Conservation (phyloP, 108 stramenopile genomes). For the Fistulifera pelliculosa region DNA sequence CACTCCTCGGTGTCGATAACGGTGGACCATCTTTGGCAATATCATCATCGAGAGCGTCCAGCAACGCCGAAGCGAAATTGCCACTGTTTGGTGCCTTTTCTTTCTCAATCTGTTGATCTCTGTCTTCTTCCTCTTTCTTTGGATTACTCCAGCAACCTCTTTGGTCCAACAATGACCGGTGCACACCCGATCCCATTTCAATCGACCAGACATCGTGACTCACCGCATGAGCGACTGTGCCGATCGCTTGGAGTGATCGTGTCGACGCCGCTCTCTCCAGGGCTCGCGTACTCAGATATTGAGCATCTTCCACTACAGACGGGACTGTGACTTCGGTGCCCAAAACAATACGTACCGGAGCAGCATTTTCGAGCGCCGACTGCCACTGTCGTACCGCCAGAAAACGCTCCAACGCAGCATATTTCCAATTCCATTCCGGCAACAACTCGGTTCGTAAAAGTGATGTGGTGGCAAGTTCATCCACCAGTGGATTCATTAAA, state of each 20-base stretch:
- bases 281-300: constrained; percentile 60
- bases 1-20: no score
- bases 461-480: not conserved
- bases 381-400: constrained; percentile 33
- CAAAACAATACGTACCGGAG: constrained; percentile 46
- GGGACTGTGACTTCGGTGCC: constrained; percentile 54
- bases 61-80: constrained; percentile 69
- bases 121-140: constrained; percentile 1
- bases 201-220: constrained; percentile 68
- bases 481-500: constrained; percentile 14
- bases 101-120: constrained; percentile 7
- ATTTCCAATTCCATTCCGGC: constrained; percentile 61
- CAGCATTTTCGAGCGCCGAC: constrained; percentile 27
- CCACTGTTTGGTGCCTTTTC: constrained; percentile 6
- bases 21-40: constrained; percentile 7
- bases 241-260: constrained; percentile 60
- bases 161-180: constrained; percentile 57
- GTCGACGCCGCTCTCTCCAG: constrained; percentile 74
- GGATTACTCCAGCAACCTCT: constrained; percentile 32
- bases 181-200: constrained; percentile 42
- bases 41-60: constrained; percentile 71
- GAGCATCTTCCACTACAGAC: constrained; percentile 78
- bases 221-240: constrained; percentile 73
- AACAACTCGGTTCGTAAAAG: constrained; percentile 20
- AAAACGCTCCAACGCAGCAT: constrained; percentile 43